These are phyloP conservation scores for Alternaria dauci DNA, from an alignment of 2,329 filamentous ascomycete genomes.

Conservation along the genomic window DNA sequence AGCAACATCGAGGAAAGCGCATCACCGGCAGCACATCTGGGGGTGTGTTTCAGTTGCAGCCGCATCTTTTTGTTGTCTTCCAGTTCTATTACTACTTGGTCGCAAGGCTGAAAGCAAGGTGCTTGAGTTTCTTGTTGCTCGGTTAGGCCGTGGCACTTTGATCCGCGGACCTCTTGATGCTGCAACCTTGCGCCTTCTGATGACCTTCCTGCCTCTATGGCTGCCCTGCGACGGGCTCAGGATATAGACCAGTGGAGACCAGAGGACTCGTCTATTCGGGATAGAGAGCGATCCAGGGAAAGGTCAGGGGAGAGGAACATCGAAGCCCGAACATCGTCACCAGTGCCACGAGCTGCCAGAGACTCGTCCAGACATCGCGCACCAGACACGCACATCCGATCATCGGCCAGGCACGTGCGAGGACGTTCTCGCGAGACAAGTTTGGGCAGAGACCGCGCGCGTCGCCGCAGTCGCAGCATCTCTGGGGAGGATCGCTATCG, in stretches of 20 bases:
- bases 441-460: slow-evolving; percentile 42
- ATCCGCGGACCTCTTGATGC: slow-evolving; percentile 47
- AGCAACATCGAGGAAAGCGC: slow-evolving; percentile 35
- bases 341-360: slow-evolving; percentile 48
- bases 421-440: slow-evolving; percentile 46
- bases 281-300: slow-evolving; percentile 40
- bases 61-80: slow-evolving; percentile 20
- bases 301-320: slow-evolving; percentile 36
- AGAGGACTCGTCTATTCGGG: slow-evolving; percentile 49
- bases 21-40: slow-evolving; percentile 30
- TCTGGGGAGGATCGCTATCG: slow-evolving; percentile 49
- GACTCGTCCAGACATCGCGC: slow-evolving; percentile 43
- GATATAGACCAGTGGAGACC: slow-evolving; percentile 56
- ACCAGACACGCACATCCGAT: slow-evolving; percentile 38
- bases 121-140: slow-evolving; percentile 40
- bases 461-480: slow-evolving; percentile 43
- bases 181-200: slow-evolving; percentile 47
- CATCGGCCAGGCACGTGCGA: slow-evolving; percentile 38
- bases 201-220: slow-evolving; percentile 55
- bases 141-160: slow-evolving; percentile 50
- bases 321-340: slow-evolving; percentile 47
- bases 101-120: slow-evolving; percentile 28
- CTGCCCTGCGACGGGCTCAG: slow-evolving; percentile 53
- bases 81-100: slow-evolving; percentile 17
- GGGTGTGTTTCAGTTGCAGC: slow-evolving; percentile 22